Base-by-base conservation (phyloP, 2,329 filamentous ascomycete species). In the Keithomyces neogunnii region DNA sequence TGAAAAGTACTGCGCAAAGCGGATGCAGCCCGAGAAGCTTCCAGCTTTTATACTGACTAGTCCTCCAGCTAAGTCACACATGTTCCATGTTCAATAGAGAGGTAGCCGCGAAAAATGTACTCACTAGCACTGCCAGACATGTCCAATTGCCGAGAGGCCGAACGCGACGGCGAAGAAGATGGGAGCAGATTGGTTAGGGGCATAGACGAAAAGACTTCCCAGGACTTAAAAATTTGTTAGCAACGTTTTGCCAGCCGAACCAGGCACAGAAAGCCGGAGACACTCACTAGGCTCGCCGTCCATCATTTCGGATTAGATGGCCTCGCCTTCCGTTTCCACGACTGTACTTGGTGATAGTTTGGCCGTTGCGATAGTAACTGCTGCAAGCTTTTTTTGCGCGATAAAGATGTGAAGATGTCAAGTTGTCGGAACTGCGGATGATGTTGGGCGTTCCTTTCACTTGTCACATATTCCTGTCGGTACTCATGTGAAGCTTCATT, bases 101-200 rank as follows among this genome's bases (percentile, higher is more conserved):
- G 40, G 45, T 31, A 30, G 2, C 3, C 8, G 39, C 30, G 7
- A 13, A 45, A 6, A 13, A 9, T 9, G 26, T 28, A 45, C 66
- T 56, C 53, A 69, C 66, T 54, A 66, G 58, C 74, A 79, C 60
- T 82, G 79, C 63, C 73, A 82, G n/a, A 71, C 60, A 57, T 82
- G 78, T 3, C 68, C 56, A n/a, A 62, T 42, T 4, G 69, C 73
- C 1, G 77, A 78, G 35, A 72, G 56, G 4, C 65, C 62, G 52
- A 77, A 78, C 1, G 75, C 57, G 13, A 75, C 56, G 3, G 74
- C 68, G 59, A 81, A 82, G 45, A 79, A 57, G 26, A 81, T 70
- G 0, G 80, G 77, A 0, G 77, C 77, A 4, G 56, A 68, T 60
- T 78, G 77, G 60, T 76, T 79, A 0, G 80, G 80, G 10, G 71